These are phyloP conservation scores for Sparassis latifolia DNA, from an alignment of 1,284 basidiomycete species.

Conservation along the genomic window DNA sequence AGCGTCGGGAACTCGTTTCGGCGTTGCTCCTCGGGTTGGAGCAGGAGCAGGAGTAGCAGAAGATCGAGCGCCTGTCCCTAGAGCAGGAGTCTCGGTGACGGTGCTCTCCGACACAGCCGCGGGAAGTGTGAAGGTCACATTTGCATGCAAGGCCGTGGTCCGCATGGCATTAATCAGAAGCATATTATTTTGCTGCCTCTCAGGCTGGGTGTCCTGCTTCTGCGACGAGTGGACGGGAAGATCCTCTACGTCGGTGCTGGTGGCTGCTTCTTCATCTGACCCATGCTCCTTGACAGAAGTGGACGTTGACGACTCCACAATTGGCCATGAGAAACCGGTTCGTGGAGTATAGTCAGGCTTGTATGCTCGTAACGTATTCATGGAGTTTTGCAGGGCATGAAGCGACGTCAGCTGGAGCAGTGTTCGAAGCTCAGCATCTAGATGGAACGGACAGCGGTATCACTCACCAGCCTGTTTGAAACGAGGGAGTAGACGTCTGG, in stretches of 20 bases:
- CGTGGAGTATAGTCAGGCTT: slow-evolving; percentile 74
- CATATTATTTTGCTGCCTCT: slow-evolving; percentile 58
- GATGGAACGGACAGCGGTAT: not conserved
- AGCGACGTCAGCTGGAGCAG: slow-evolving; percentile 58
- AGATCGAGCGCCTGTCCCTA: slow-evolving; percentile 31
- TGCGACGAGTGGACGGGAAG: slow-evolving; percentile 8
- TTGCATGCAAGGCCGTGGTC: slow-evolving; percentile 65
- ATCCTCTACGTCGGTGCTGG: slow-evolving; percentile 19
- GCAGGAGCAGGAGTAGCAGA: slow-evolving; percentile 52
- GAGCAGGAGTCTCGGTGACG: slow-evolving; percentile 34
- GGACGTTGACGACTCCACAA: slow-evolving; percentile 48
- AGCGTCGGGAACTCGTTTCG: slow-evolving; percentile 33
- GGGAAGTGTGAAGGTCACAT: slow-evolving; percentile 35
- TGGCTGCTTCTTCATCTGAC: slow-evolving; percentile 22
- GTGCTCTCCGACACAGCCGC: slow-evolving; percentile 26
- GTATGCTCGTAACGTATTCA: slow-evolving; percentile 62
- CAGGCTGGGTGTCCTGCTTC: slow-evolving; percentile 21
- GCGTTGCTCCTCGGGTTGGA: slow-evolving; percentile 33
- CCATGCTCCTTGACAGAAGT: slow-evolving; percentile 36
- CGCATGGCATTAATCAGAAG: slow-evolving; percentile 70
- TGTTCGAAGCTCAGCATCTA: not conserved
- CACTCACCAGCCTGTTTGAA: slow-evolving; percentile 71
- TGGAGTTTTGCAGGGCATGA: slow-evolving; percentile 64
- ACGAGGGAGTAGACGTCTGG: slow-evolving; percentile 78
- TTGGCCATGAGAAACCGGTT: slow-evolving; percentile 76